These are phyloP conservation scores for Stagonosporopsis chrysanthemi DNA, from an alignment of 2,329 filamentous ascomycete genomes.

Conservation along the genomic window DNA sequence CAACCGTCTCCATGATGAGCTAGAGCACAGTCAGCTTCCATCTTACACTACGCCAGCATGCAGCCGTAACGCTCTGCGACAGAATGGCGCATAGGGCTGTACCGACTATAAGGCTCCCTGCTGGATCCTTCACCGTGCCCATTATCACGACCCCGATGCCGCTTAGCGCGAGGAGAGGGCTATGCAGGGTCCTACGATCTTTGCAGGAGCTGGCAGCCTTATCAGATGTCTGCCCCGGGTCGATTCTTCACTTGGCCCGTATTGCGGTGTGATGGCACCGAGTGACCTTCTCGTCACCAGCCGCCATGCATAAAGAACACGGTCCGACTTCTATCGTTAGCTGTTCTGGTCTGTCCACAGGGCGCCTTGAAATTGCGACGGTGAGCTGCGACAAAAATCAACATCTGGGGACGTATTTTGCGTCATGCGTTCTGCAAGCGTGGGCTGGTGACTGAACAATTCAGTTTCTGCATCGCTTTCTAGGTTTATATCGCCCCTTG, in stretches of 20 bases:
- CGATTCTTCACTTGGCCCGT: background rate
- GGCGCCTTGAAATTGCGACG: background rate
- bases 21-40: slow-evolving; percentile 2
- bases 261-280: background rate
- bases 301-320: background rate
- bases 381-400: background rate
- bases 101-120: background rate
- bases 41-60: background rate
- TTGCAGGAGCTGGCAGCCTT: background rate
- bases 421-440: background rate
- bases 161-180: background rate
- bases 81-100: slow-evolving; percentile 5
- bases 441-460: background rate
- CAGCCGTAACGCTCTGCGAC: background rate
- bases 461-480: background rate
- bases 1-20: background rate
- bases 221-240: background rate
- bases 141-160: slow-evolving; percentile 2
- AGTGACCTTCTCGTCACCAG: background rate
- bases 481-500: background rate
- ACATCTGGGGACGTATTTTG: background rate
- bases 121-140: slow-evolving; percentile 7
- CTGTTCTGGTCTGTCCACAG: background rate
- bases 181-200: slow-evolving; percentile 15
- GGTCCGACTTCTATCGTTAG: background rate